Evolutionary conservation across 345 rosid genomes (phyloP).

Genomic region (Linum lewisii): DNA sequence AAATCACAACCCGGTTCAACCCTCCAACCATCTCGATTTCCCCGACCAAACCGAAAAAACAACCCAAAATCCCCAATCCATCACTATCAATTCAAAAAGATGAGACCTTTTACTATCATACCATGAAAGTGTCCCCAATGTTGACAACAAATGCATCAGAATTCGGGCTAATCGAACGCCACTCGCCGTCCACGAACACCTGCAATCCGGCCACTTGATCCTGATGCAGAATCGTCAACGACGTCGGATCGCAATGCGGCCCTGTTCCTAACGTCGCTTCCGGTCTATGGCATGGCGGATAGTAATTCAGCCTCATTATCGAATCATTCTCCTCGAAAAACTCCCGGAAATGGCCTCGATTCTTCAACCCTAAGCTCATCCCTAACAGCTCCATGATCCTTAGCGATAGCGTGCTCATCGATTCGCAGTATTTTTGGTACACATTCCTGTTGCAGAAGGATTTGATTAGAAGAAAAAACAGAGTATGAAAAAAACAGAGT

Average conservation of each 20-base stretch:
- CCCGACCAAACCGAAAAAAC: too few relatives aligned
- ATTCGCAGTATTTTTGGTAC: slow-evolving; percentile 69
- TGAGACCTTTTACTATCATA: slow-evolving; percentile 16
- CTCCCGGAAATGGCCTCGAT: slow-evolving; percentile 42
- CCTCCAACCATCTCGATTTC: too few relatives aligned
- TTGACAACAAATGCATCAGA: slow-evolving; percentile 79
- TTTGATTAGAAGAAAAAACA: too few relatives aligned
- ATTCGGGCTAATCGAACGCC: slow-evolving; percentile 71
- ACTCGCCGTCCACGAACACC: slow-evolving; percentile 74
- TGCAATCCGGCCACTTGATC: slow-evolving; percentile 93
- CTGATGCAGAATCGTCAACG: slow-evolving; percentile 95
- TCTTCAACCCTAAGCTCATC: slow-evolving; percentile 56
- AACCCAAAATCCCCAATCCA: too few relatives aligned
- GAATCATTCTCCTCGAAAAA: slow-evolving; percentile 82
- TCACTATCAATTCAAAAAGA: too few relatives aligned
- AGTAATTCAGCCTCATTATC: slow-evolving; percentile 94
- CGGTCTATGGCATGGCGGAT: slow-evolving; percentile 92
- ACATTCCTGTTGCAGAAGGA: slow-evolving; percentile 34
- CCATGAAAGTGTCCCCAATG: slow-evolving; percentile 99
- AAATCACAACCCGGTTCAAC: too few relatives aligned
- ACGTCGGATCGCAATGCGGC: slow-evolving; percentile 98
- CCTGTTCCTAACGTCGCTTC: slow-evolving; percentile 94
- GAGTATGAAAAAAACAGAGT: too few relatives aligned
- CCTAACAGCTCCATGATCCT: slow-evolving; percentile 90
- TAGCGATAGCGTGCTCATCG: slow-evolving; percentile 78